phyloP scores from a whole-genome alignment of 306 rosid species.

The Fagus sylvatica region DNA sequence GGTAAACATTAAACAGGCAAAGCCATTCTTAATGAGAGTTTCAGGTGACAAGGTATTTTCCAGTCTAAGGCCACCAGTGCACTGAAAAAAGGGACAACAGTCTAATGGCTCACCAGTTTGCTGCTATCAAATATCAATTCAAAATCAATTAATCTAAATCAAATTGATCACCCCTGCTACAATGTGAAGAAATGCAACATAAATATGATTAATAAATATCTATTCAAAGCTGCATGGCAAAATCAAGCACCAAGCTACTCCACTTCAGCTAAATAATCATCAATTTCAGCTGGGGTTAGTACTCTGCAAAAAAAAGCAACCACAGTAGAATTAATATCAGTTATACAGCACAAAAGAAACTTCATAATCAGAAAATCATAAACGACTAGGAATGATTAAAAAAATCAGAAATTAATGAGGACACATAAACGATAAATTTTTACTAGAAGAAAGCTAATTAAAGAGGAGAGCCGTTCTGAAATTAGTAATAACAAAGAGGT shows the following conservation, averaged over 20 bases:
- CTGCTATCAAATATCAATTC: neutral
- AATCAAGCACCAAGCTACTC: constrained; percentile 45
- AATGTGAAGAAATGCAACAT: neutral
- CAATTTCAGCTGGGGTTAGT: constrained; percentile 89
- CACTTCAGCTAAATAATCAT: constrained; percentile 95
- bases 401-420: neutral
- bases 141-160: no score
- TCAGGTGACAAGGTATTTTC: neutral
- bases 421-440: neutral
- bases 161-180: neutral
- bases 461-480: neutral
- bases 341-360: neutral
- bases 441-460: neutral
- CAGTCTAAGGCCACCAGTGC: neutral
- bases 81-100: neutral
- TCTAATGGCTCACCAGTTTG: neutral
- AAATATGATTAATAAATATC: neutral
- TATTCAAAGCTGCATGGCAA: neutral
- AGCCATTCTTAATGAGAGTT: neutral
- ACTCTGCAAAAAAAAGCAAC: constrained; percentile 62
- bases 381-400: neutral
- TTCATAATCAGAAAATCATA: constrained; percentile 2
- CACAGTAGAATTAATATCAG: neutral
- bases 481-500: neutral
- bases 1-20: neutral